These are phyloP conservation scores for Penicillium arizonense DNA, from an alignment of 495 filamentous ascomycete species.

Conservation along the genomic window DNA sequence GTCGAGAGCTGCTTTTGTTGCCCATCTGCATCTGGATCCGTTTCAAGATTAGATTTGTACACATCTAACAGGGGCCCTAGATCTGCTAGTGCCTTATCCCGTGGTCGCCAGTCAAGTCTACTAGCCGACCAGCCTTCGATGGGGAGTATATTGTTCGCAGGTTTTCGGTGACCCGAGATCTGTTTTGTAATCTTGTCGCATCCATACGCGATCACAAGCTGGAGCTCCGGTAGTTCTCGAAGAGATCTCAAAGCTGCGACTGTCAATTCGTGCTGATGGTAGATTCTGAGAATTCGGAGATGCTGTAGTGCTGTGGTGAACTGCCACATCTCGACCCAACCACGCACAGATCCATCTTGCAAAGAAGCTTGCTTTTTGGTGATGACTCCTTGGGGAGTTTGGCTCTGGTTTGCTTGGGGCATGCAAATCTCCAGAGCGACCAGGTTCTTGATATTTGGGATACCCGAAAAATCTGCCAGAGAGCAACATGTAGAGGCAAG, in stretches of 20 bases:
- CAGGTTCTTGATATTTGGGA: slow-evolving; percentile 35
- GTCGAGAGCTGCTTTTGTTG: neutral
- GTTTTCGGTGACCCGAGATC: neutral
- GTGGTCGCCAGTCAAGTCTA: slow-evolving; percentile 4
- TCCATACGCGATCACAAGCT: slow-evolving; percentile 21
- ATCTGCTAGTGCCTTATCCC: neutral
- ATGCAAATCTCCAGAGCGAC: slow-evolving; percentile 36
- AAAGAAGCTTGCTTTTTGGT: slow-evolving; percentile 11
- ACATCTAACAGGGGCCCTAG: slow-evolving; percentile 1
- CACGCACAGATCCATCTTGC: slow-evolving; percentile 36
- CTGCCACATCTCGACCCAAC: slow-evolving; percentile 36
- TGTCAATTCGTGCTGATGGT: slow-evolving; percentile 26
- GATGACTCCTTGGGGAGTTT: neutral
- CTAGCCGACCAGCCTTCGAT: slow-evolving; percentile 7
- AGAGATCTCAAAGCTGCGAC: slow-evolving; percentile 23
- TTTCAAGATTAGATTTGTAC: slow-evolving; percentile 2
- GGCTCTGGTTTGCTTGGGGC: too few species aligned
- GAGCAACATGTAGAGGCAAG: slow-evolving; percentile 23
- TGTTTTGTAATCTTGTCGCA: slow-evolving; percentile 17
- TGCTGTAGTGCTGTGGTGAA: slow-evolving; percentile 27
- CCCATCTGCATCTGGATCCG: neutral
- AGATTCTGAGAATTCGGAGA: slow-evolving; percentile 34
- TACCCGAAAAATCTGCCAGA: slow-evolving; percentile 32
- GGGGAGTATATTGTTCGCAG: neutral
- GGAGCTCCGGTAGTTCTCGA: slow-evolving; percentile 27